Conservation (phyloP, 2,329 filamentous ascomycete species). For the Stagonosporopsis cucurbitacearum region DNA sequence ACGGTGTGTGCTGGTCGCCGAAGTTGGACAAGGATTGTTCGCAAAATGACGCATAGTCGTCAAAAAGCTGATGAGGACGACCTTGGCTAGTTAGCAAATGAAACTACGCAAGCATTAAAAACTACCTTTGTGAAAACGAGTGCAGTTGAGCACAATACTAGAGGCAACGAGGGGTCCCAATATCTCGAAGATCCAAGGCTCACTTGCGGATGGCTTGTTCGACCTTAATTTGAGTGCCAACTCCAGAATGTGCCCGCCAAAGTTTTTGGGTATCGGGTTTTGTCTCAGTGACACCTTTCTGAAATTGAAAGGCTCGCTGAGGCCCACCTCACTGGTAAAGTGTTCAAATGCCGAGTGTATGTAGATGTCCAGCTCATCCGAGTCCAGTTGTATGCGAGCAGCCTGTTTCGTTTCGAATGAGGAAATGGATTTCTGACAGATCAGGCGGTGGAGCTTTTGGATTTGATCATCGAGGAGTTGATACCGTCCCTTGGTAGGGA, state of each 20-base stretch:
- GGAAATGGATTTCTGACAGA: not conserved
- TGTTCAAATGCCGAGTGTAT: constrained; percentile 59
- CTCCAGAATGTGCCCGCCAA: not conserved
- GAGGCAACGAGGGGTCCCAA: no score
- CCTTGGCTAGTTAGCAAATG: no score
- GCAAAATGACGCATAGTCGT: no score
- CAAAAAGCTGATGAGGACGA: no score
- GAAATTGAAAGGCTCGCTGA: constrained; percentile 58
- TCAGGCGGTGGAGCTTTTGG: constrained; percentile 52
- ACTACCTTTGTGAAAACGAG: no score
- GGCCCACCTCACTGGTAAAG: constrained; percentile 52
- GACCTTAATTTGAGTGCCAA: not conserved
- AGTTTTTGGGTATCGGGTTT: not conserved
- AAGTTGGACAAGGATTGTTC: not conserved
- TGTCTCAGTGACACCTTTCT: not conserved
- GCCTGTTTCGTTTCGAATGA: not conserved
- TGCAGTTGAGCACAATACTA: no score
- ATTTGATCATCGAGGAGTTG: constrained; percentile 59
- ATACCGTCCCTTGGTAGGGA: constrained; percentile 55
- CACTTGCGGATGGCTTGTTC: no score
- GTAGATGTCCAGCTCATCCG: constrained; percentile 57
- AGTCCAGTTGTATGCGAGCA: constrained; percentile 56
- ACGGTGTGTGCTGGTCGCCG: not conserved
- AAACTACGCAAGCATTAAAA: no score
- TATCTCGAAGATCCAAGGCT: no score